phyloP scores from a whole-genome alignment of 495 filamentous ascomycete species.

The Pseudotulostoma volvatum region DNA sequence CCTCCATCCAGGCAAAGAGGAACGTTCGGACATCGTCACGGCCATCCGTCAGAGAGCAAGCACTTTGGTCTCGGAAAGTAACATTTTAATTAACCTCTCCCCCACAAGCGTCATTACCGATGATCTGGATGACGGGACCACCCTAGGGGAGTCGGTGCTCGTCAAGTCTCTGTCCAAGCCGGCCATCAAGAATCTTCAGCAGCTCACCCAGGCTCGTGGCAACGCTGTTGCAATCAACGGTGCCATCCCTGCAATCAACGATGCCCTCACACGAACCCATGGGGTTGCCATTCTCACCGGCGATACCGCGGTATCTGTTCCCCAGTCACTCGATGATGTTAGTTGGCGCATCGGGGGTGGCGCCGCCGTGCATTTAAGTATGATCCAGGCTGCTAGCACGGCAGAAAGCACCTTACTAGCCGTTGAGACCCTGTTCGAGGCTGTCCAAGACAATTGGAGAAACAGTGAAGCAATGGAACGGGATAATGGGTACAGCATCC shows the following conservation, averaged over 20 bases:
- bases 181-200: conserved; percentile 54
- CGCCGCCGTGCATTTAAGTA: conserved; percentile 63
- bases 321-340: conserved; percentile 77
- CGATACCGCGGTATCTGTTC: conserved; percentile 63
- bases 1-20: conserved; percentile 78
- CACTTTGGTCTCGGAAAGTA: conserved; percentile 59
- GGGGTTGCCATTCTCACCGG: conserved; percentile 72
- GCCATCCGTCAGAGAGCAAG: conserved; percentile 76
- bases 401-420: conserved; percentile 53
- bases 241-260: conserved; percentile 75
- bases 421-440: conserved; percentile 67
- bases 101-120: conserved; percentile 63
- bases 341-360: conserved; percentile 83
- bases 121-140: conserved; percentile 47
- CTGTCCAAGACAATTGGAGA: conserved; percentile 77
- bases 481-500: conserved; percentile 84
- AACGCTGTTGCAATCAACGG: conserved; percentile 77
- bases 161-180: conserved; percentile 60
- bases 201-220: conserved; percentile 52
- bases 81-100: conserved; percentile 73
- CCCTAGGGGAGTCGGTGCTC: conserved; percentile 55
- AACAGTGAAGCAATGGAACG: conserved; percentile 98
- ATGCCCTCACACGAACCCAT: conserved; percentile 59
- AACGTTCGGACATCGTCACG: conserved; percentile 77
- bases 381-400: conserved; percentile 61